Percentiles rank a stretch among this genome's conserved stretches.
phyloP scores from a whole-genome alignment of 176 grass and related monocot genomes.

The Echinochloa phyllopogon region DNA sequence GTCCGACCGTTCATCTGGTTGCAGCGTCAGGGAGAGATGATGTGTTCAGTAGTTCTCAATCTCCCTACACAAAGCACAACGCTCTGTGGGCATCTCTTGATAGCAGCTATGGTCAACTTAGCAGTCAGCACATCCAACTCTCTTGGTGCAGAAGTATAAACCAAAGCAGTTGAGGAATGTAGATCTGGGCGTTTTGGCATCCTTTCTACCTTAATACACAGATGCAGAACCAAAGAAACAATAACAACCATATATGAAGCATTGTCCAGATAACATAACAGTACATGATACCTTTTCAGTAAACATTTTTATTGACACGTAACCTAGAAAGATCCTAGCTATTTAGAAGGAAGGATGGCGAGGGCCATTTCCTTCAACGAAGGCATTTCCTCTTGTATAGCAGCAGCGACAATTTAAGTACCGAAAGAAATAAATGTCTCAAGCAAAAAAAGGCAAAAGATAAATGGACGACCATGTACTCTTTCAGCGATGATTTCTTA shows the following conservation, averaged over 20 bases:
- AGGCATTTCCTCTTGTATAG: constrained; percentile 78
- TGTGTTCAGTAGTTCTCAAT: not conserved
- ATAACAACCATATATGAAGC: not conserved
- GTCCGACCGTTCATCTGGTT: too few species aligned
- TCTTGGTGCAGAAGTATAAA: not conserved
- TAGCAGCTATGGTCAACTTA: not conserved
- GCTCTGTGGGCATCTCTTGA: not conserved
- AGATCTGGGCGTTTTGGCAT: not conserved
- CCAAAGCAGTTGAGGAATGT: not conserved
- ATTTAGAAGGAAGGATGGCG: constrained; percentile 86
- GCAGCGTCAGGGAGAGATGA: too few species aligned
- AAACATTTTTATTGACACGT: not conserved
- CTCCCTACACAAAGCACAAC: not conserved
- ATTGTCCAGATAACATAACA: constrained; percentile 5
- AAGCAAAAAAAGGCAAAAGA: too few species aligned
- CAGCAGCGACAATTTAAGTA: not conserved
- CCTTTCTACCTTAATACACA: not conserved
- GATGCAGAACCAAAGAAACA: not conserved
- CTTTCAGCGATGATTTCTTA: too few species aligned
- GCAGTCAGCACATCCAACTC: not conserved
- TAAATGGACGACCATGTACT: too few species aligned
- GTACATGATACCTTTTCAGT: not conserved
- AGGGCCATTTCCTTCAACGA: constrained; percentile 92
- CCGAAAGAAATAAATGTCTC: not conserved
- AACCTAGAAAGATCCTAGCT: constrained; percentile 37